phyloP scores from a whole-genome alignment of 2,329 filamentous ascomycete genomes.

The Grosmannia penicillata region DNA sequence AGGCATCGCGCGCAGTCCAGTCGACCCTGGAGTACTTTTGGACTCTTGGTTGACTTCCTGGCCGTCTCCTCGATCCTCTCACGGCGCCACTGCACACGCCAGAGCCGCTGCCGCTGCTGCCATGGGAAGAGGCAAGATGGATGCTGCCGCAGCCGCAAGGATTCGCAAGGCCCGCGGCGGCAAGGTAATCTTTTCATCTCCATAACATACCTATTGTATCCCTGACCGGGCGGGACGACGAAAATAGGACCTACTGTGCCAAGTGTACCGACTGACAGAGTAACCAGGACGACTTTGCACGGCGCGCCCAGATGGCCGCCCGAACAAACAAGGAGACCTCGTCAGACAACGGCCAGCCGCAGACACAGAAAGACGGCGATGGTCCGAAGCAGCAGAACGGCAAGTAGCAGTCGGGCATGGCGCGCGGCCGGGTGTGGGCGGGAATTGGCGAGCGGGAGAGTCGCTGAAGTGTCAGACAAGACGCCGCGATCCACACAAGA shows the following conservation, averaged over 20 bases:
- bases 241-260: too few species aligned
- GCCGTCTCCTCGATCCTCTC: neutral
- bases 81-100: neutral
- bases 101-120: neutral
- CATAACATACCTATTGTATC: too few species aligned
- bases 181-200: too few species aligned
- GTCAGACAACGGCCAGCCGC: constrained; percentile 10
- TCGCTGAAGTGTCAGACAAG: too few species aligned
- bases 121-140: constrained; percentile 25
- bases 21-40: neutral
- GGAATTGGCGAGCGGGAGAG: too few species aligned
- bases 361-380: constrained; percentile 1
- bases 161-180: constrained; percentile 26
- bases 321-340: constrained; percentile 16
- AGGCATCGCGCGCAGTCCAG: neutral
- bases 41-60: neutral
- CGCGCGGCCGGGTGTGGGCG: too few species aligned
- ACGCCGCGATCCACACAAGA: too few species aligned
- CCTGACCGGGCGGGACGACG: too few species aligned
- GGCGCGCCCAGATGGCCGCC: constrained; percentile 20
- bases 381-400: neutral
- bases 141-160: constrained; percentile 24
- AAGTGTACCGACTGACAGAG: too few species aligned
- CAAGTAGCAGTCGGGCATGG: neutral
- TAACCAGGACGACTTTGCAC: constrained; percentile 23